Base-by-base conservation (phyloP, 2,329 filamentous ascomycete genomes). In the Clarireedia paspali region DNA sequence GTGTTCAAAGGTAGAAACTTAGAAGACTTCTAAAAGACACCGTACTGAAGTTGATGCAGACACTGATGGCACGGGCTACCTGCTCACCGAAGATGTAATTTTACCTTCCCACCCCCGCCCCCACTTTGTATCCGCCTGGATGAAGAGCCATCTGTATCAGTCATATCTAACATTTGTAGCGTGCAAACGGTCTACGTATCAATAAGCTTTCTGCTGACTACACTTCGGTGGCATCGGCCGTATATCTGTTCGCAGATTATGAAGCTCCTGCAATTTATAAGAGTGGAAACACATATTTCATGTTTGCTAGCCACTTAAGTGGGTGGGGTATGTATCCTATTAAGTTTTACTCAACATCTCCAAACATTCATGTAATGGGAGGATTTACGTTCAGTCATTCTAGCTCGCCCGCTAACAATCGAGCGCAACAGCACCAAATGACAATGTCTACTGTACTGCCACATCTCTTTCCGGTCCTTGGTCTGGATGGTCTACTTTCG, bases 251-350 rank as follows among this genome's bases (percentile, higher is more conserved):
- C 67, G 64, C 60, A 2, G 74, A 75, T 48, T 78, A 81, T 54
- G 85, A 88, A 64, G 73, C 84, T 0, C 84, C 85, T 0, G 83
- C 84, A 0, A 72, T 88, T 38, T 66, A 84, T 55, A 87, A 87
- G 68, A 75, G 76, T 6, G 73, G 77, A 14, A 78, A 75, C 1
- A 75, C 76, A 0, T 88, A 86, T 68, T 87, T 80, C 68, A 80
- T 87, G 71, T 85, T 88, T 64, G 83, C 78, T 2, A 83, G 79
- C 0, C 73, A 77, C 45, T 66, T 81, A 12, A 80, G 76, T 0
- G 78, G 78, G 30, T 67, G 63, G 67, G 50, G 63, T 66, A 59
- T 47, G 61, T 10, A 38, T 38, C 3, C 12, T 10, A 38, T 10
- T 38, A 10, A 38, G 38, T 10, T 14, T 24, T 50, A 14, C 3